A percentile compares a stretch with the other conserved stretches of the same genome.
phyloP scores from a whole-genome alignment of 768 basidiomycete genomes.

The Calocybe cyanea region DNA sequence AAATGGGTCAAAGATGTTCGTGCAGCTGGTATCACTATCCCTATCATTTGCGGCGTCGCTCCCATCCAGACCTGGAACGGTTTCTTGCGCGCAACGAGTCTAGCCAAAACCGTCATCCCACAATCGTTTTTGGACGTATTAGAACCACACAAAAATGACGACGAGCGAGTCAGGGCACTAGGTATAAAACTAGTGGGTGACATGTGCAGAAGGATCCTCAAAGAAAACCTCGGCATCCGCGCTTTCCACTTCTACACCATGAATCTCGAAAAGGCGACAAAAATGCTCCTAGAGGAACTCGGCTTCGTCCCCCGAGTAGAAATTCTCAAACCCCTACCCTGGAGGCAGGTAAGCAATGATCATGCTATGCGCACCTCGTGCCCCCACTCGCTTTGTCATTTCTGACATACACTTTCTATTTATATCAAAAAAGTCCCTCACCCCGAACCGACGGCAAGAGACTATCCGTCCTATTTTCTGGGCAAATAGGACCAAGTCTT shows the following conservation, averaged over 20 bases:
- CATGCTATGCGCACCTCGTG: background rate
- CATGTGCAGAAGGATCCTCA: conserved; percentile 86
- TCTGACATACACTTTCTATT: conserved; percentile 16
- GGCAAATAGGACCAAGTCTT: conserved; percentile 95
- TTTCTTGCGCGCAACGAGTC: conserved; percentile 76
- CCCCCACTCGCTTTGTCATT: conserved; percentile 6
- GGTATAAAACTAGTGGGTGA: conserved; percentile 94
- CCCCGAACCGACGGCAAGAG: conserved; percentile 86
- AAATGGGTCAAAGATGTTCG: conserved; percentile 84
- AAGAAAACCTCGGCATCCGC: conserved; percentile 74
- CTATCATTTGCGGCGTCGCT: conserved; percentile 91
- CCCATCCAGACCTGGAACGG: conserved; percentile 97
- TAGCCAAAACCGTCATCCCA: conserved; percentile 79
- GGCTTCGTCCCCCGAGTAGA: conserved; percentile 85
- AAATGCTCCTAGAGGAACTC: conserved; percentile 92
- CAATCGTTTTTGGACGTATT: conserved; percentile 69
- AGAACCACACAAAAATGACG: conserved; percentile 86
- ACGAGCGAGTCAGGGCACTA: conserved; percentile 87
- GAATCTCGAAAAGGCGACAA: conserved; percentile 94
- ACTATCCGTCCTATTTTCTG: conserved; percentile 98
- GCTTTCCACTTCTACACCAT: conserved; percentile 97
- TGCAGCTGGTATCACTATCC: conserved; percentile 81
- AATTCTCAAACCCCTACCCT: conserved; percentile 92
- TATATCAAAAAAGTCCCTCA: conserved; percentile 72
- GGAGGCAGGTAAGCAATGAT: conserved; percentile 92